Evolutionary conservation across 2,329 filamentous ascomycete genomes (phyloP).

Genomic region (Cordyceps cicadae): DNA sequence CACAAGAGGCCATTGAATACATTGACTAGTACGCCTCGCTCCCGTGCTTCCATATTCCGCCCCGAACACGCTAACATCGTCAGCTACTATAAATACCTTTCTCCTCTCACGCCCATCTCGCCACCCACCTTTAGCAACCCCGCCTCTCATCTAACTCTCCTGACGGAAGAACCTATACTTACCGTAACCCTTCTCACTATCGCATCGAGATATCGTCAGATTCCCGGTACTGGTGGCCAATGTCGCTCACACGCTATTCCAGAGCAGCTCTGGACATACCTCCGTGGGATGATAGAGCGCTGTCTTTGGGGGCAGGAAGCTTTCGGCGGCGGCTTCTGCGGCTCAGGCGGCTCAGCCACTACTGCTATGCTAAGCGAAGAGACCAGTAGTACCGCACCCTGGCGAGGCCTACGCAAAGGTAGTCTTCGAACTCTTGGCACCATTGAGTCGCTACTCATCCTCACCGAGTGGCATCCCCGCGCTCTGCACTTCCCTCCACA

Average conservation of each 20-base stretch:
- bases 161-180: conserved; percentile 87
- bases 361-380: conserved; percentile 41
- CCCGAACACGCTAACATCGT: background rate
- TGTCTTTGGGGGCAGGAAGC: conserved; percentile 95
- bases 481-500: conserved; percentile 88
- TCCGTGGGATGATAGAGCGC: conserved; percentile 89
- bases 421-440: conserved; percentile 86
- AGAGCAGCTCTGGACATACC: conserved; percentile 88
- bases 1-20: conserved; percentile 85
- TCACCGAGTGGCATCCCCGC: conserved; percentile 95
- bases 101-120: conserved; percentile 86
- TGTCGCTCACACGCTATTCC: conserved; percentile 88
- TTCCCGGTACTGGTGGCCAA: conserved; percentile 69
- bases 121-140: conserved; percentile 82
- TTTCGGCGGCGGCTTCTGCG: conserved; percentile 81
- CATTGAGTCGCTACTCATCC: conserved; percentile 84
- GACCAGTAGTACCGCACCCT: conserved; percentile 60
- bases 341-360: conserved; percentile 42
- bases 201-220: conserved; percentile 74
- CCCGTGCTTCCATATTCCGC: background rate
- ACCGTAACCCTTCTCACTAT: conserved; percentile 88
- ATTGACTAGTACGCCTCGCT: conserved; percentile 66
- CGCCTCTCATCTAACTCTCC: conserved; percentile 67
- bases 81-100: conserved; percentile 84
- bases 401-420: conserved; percentile 63